Base-by-base conservation (phyloP, 768 basidiomycete species). In the Fibroporia radiculosa region DNA sequence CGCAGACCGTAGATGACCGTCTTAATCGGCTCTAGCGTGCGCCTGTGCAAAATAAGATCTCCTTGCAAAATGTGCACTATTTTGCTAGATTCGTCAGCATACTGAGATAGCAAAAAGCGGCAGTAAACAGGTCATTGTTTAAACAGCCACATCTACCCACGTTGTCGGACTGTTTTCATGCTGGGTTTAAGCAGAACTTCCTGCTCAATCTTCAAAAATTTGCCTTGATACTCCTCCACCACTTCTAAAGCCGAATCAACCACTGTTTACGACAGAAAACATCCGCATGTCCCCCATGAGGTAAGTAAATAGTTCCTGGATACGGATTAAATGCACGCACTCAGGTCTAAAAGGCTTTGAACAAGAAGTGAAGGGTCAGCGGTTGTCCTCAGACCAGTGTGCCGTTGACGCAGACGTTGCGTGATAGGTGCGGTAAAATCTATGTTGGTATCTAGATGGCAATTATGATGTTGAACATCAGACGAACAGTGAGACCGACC, bases 61-160 rank as follows among this genome's bases (percentile, higher is more conserved):
- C 82, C 84, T 33, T 80, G 80, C 16, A 86, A 69, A 45, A 89
- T 83, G 54, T 87, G 85, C 33, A 89, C 82, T 84, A 49, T 12
- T 20, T 28, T 16, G 20, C n/a, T 25, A 26, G 24, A 20, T 42
- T 32, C n/a, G 20, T 42, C 11, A 42, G 29, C 23, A 13, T 27
- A 25, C n/a, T 3, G 24, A 16, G 40, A 42, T 22, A 24, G 29
- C 29, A 31, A 22, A 31, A 13, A 27, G 19, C 13, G 23, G 16
- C 16, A 33, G 33, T 36, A 20, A 16, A 10, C 10, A 20, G 38
- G 20, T 29, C 22, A 52, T n/a, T 14, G n/a, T 35, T 24, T 40
- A 11, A 14, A 37, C 14, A 20, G n/a, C n/a, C n/a, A n/a, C n/a
- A 36, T 13, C 40, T 27, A 54, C 79, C 37, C 55, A 84, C 82